A percentile compares a stretch with the other conserved stretches of the same genome.
phyloP scores from a whole-genome alignment of 495 filamentous ascomycete species.

The Aspergillus sclerotioniger region DNA sequence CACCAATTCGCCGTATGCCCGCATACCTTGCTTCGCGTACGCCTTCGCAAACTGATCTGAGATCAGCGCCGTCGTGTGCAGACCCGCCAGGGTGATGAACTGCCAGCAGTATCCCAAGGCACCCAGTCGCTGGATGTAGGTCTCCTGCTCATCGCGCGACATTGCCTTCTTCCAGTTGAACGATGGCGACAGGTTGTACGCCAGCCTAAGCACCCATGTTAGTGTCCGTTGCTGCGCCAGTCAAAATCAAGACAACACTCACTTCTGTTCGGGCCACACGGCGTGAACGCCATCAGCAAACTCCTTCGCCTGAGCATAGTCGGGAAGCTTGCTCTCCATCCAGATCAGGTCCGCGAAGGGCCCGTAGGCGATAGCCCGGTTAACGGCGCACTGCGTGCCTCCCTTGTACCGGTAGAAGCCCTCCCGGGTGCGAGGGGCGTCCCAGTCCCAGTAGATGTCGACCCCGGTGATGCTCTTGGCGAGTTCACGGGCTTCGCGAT shows the following conservation, averaged over 20 bases:
- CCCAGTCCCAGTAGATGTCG: slow-evolving; percentile 93
- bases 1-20: slow-evolving; percentile 92
- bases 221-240: slow-evolving; percentile 1
- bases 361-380: slow-evolving; percentile 87
- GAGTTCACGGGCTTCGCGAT: slow-evolving; percentile 76
- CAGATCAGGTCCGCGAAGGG: slow-evolving; percentile 95
- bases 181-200: slow-evolving; percentile 96
- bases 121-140: slow-evolving; percentile 89
- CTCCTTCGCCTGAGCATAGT: slow-evolving; percentile 87
- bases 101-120: slow-evolving; percentile 96
- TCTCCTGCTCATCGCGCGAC: slow-evolving; percentile 89
- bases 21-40: slow-evolving; percentile 81
- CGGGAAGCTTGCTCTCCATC: slow-evolving; percentile 98
- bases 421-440: slow-evolving; percentile 83
- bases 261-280: slow-evolving; percentile 96
- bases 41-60: slow-evolving; percentile 83
- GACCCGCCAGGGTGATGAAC: slow-evolving; percentile 98
- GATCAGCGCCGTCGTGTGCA: slow-evolving; percentile 93
- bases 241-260: slow-evolving; percentile 28
- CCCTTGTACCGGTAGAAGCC: slow-evolving; percentile 92
- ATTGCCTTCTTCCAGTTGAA: slow-evolving; percentile 99
- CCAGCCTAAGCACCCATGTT: slow-evolving; percentile 55
- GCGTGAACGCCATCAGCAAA: slow-evolving; percentile 94
- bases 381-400: slow-evolving; percentile 87
- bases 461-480: slow-evolving; percentile 78